These are phyloP conservation scores for Suillus ampliporus DNA, from an alignment of 768 basidiomycete species.

Conservation along the genomic window DNA sequence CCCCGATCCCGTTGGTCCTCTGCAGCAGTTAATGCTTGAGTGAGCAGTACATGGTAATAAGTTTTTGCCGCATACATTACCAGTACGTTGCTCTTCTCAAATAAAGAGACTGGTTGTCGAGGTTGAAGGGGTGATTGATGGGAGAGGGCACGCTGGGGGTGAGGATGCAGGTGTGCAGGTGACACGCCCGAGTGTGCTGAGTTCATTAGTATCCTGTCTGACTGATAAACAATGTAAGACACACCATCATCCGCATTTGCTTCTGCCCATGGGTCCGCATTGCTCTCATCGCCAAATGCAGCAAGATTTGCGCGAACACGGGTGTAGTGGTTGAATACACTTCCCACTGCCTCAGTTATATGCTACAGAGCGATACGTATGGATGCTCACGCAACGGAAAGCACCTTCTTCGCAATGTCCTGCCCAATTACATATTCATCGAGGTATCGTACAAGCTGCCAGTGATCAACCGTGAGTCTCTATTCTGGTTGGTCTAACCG, in stretches of 20 bases:
- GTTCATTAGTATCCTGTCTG: constrained; percentile 11
- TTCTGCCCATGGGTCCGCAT: constrained; percentile 34
- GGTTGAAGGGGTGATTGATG: constrained; percentile 43
- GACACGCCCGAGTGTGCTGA: constrained; percentile 49
- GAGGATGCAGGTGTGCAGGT: constrained; percentile 67
- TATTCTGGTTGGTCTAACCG: background rate
- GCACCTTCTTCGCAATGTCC: constrained; percentile 89
- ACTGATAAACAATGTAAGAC: constrained; percentile 13
- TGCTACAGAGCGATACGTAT: constrained; percentile 6
- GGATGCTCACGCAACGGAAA: constrained; percentile 86
- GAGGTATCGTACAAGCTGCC: constrained; percentile 81
- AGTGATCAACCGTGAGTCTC: constrained; percentile 17
- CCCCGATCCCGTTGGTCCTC: constrained; percentile 88
- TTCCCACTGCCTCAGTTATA: constrained; percentile 34
- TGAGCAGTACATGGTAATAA: constrained; percentile 12
- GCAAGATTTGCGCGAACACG: constrained; percentile 77
- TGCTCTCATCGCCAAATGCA: constrained; percentile 47
- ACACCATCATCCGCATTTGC: constrained; percentile 33
- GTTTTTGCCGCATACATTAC: constrained; percentile 67
- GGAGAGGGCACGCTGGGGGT: constrained; percentile 47
- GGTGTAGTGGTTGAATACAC: constrained; percentile 95
- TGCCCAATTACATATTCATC: constrained; percentile 93
- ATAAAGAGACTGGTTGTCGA: constrained; percentile 57
- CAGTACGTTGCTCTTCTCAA: constrained; percentile 97
- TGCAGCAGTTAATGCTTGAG: constrained; percentile 30